Conservation (phyloP, 306 rosid species). For the Cucumis cinereus region DNA sequence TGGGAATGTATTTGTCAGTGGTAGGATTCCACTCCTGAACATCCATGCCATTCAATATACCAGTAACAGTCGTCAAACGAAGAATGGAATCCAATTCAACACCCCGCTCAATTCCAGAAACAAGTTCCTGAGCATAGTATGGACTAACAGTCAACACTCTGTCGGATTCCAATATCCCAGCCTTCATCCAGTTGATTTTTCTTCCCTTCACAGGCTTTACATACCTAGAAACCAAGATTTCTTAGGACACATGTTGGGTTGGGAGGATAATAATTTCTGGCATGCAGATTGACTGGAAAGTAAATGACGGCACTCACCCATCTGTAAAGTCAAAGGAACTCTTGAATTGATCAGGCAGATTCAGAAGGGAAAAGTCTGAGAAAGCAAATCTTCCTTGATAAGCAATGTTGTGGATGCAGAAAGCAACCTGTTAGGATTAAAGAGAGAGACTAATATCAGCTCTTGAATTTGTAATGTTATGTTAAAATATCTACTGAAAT, state of each 20-base stretch:
- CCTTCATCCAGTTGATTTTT: slow-evolving; percentile 46
- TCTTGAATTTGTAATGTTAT: not conserved
- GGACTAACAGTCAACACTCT: slow-evolving; percentile 35
- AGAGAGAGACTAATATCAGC: slow-evolving; percentile 4
- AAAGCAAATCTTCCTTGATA: slow-evolving; percentile 38
- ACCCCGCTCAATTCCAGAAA: slow-evolving; percentile 32
- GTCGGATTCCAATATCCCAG: slow-evolving; percentile 26
- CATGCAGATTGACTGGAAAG: not conserved
- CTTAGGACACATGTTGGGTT: not conserved
- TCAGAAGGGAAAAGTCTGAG: slow-evolving; percentile 23
- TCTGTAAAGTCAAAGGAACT: slow-evolving; percentile 37
- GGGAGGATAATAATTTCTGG: not conserved
- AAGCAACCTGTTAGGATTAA: slow-evolving; percentile 23
- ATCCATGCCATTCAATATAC: slow-evolving; percentile 40
- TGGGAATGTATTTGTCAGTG: slow-evolving; percentile 18
- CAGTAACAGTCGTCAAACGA: slow-evolving; percentile 21
- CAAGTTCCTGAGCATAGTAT: slow-evolving; percentile 31
- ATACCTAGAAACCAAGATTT: slow-evolving; percentile 16
- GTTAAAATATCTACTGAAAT: not conserved
- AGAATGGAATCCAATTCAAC: slow-evolving; percentile 26
- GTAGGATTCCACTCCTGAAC: slow-evolving; percentile 43
- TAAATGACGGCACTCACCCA: slow-evolving; percentile 17
- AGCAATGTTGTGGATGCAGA: slow-evolving; percentile 46
- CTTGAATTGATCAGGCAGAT: slow-evolving; percentile 23
- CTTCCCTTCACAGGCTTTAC: slow-evolving; percentile 33